Base-by-base conservation (phyloP, 106 monocot genomes). In the Platanthera guangdongensis region DNA sequence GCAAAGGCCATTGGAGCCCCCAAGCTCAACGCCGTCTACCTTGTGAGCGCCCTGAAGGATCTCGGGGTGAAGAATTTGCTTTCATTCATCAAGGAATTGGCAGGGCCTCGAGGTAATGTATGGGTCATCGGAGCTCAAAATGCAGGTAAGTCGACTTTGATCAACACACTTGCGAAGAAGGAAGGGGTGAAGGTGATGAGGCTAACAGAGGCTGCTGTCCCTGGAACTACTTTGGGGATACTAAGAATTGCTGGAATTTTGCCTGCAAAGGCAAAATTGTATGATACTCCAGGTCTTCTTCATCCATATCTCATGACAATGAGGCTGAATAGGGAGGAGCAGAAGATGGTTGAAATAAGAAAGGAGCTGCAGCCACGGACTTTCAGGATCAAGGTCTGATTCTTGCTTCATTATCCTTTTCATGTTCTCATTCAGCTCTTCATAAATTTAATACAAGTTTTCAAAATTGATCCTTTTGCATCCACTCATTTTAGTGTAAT, bases 41-140 rank as follows among this genome's bases (percentile, higher is more conserved):
- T 92, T 9, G 92, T 99, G 57, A 99, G 99, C 50, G 82, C 94
- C 6, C 83, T 82, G 3, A 99, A 92, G 76, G 94, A 99, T 87
- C 52, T 99, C 9, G 92, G 92, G 51, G 85, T 99, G 25, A 83
- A 90, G 77, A 99, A 99, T 55, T 87, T 99, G 86, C 80, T 99
- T 48, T 78, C 84, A 30, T 92, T 78, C 53, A 90, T 94, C 28
- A 94, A 99, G 85, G 87, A 87, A 50, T 74, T 77, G 47, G 86
- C 92, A 4, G 99, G 99, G 11, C 94, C 99, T 8, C 84, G 99
- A 19, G 92, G 99, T 21, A 94, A 94, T 80, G 92, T 94, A 52
- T 99, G 99, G 99, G 92, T 99, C 54, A 82, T 99, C 52, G 99
- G 99, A 25, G 94, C 99, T 72, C 99, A 94, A 76, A 99, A 99